Evolutionary conservation across 345 rosid genomes (phyloP), one percentile per base, ranked within the genome.

Genomic region (rapeseed (Brassica napus)): DNA sequence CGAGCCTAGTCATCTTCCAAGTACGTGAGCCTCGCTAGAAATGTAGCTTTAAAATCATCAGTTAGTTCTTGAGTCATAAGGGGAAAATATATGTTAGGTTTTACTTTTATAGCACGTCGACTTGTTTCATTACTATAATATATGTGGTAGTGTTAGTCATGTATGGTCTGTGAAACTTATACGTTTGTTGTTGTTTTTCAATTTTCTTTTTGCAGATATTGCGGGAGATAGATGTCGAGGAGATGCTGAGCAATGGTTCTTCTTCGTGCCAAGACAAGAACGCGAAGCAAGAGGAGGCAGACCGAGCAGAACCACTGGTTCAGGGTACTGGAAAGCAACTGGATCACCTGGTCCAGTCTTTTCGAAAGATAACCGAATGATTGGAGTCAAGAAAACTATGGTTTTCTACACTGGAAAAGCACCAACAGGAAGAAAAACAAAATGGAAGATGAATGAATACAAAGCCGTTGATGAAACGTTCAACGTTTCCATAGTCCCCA

Each of bases 291-390:
- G 87, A 3, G 98, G 99, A 75, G 99, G 98, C 2, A 82, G 98
- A 83, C 89, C 96, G 0, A 87, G 85, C 60, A 78, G 99, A 37
- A 91, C 91, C 54, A 95, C 97, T 4, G 79, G 87, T 31, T 81
- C 91, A 9, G 99, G 99, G 61, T 95, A 95, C 79, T 95, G 99
- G 99, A 95, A 95, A 74, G 98, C 98, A 2, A 93, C 99, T 1
- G 99, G 99, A 8, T 90, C 99, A 18, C 97, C 99, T 11, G 81
- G 87, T 39, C 88, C 92, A 39, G 96, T 95, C 4, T 91, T 85
- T 82, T 93, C 99, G 1, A 76, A 89, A 0, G 90, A 87, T 52
- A 86, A 84, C 81, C 80, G 77, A 71, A 93, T 90, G 65, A 91
- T 95, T 39, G 98, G 96, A 12, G 61, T 90, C 76, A 91, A 88